Base-by-base conservation (phyloP, 805 yeast species). In the Candida sithepensis region DNA sequence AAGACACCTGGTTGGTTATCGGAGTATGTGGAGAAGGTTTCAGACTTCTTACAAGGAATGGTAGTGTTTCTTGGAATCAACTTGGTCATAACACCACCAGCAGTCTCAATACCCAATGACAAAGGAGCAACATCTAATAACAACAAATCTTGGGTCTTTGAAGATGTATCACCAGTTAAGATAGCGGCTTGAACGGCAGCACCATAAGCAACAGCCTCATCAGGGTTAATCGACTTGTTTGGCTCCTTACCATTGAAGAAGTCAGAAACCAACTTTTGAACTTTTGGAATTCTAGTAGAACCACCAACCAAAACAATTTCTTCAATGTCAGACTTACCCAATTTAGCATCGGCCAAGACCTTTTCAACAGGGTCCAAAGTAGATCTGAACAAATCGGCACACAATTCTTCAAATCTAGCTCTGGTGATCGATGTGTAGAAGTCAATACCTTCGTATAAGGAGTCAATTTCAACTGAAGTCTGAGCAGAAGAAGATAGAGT, bases 151-250 rank as follows among this genome's bases (percentile, higher is more conserved):
- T 90, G 96, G 53, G 97, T 91, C 85, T 89, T 89, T 53, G 96
- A 84, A 38, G 97, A 90, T 60, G 92, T 84, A 74, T 90, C 97
- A 77, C 97, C 97, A 52, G 96, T 82, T 69, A 90, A 81, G 68
- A 90, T 90, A 60, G 97, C 97, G 59, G 96, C 97, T 79, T 90
- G 97, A 60, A 90, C 97, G 55, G 97, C 97, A 61, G 97, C 97
- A 85, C 97, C 97, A 77, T 90, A 90, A 66, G 97, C 97, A 73
- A 90, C 97, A 66, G 97, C 97, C 78, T 90, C 97, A 79, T 90
- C 97, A 61, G 97, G 97, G 82, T 90, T 90, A 73, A 90, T 90
- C 46, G 96, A 88, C 77, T 84, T 87, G 80, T 88, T 88, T 74
- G 96, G 96, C 76, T 90, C 96, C 78, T 90, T 91, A 70, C 97